Conservation (phyloP, 192 early-diverging fungal genomes). For the Polychytrium aggregatum region DNA sequence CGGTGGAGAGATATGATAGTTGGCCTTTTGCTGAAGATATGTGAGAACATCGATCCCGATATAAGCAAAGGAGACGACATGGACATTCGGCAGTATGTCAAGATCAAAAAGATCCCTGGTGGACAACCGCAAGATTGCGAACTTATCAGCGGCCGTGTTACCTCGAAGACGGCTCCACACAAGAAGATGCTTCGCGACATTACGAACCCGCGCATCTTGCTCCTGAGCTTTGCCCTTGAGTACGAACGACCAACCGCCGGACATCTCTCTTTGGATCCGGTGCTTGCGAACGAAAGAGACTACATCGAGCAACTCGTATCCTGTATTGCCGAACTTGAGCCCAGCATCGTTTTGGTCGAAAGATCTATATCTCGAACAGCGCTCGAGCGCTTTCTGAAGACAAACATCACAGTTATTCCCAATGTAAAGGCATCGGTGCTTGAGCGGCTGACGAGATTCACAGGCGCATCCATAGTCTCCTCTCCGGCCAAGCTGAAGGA, state of each 20-base stretch:
- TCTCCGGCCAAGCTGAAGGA: conserved; percentile 77
- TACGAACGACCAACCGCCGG: conserved; percentile 61
- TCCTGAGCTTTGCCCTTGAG: conserved; percentile 80
- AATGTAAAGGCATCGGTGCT: conserved; percentile 84
- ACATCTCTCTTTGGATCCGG: conserved; percentile 68
- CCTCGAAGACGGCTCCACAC: conserved; percentile 84
- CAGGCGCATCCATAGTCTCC: conserved; percentile 67
- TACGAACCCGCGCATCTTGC: conserved; percentile 64
- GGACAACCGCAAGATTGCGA: conserved; percentile 64
- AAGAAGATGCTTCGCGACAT: conserved; percentile 71
- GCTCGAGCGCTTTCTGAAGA: conserved; percentile 67
- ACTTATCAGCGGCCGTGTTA: conserved; percentile 87
- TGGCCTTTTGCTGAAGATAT: too few relatives aligned
- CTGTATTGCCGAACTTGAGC: conserved; percentile 64
- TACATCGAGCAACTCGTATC: conserved; percentile 68
- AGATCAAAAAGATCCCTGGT: conserved; percentile 92
- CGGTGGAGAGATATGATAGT: too few relatives aligned
- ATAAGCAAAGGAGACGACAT: conserved; percentile 73
- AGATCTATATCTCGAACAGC: conserved; percentile 76
- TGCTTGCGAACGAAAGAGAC: conserved; percentile 73
- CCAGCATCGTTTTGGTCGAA: conserved; percentile 71
- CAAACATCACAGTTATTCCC: conserved; percentile 67
- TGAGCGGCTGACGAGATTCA: conserved; percentile 73
- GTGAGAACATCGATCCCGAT: too few relatives aligned
- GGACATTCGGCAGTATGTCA: conserved; percentile 81